Percentiles rank a stretch among this genome's conserved stretches.
phyloP scores from a whole-genome alignment of 2,329 filamentous ascomycete genomes.

The Helminthosporium solani region DNA sequence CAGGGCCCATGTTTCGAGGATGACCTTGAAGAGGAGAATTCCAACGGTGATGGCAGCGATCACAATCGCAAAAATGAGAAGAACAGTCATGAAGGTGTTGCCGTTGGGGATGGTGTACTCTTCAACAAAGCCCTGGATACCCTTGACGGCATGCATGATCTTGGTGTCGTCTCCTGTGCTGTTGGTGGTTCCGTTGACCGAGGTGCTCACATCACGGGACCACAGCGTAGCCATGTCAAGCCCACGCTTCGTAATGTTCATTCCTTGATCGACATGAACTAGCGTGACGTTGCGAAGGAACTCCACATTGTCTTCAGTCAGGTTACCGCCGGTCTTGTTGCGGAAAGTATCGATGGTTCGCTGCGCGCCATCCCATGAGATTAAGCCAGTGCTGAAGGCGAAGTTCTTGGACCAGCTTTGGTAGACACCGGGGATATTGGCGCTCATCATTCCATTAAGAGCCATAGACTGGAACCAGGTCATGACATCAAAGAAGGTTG shows the following conservation, averaged over 20 bases:
- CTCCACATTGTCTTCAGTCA: constrained; percentile 74
- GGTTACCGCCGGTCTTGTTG: constrained; percentile 76
- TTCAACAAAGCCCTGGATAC: constrained; percentile 81
- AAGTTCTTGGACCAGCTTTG: constrained; percentile 91
- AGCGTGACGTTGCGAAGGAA: constrained; percentile 75
- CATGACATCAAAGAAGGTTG: constrained; percentile 81
- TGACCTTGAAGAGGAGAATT: constrained; percentile 85
- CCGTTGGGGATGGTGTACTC: constrained; percentile 80
- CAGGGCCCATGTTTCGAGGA: constrained; percentile 89
- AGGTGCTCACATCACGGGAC: constrained; percentile 51
- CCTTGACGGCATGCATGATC: constrained; percentile 61
- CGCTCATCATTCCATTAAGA: constrained; percentile 94
- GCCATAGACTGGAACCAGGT: constrained; percentile 93
- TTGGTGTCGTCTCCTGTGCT: constrained; percentile 42
- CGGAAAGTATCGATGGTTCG: constrained; percentile 82
- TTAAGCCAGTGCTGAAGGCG: constrained; percentile 80
- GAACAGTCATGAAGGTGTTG: constrained; percentile 94
- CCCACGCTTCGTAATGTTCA: constrained; percentile 58
- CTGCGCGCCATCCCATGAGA: constrained; percentile 82
- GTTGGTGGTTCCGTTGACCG: constrained; percentile 43
- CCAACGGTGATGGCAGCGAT: constrained; percentile 80
- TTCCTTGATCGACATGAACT: constrained; percentile 64
- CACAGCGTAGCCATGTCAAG: constrained; percentile 50
- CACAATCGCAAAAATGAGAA: constrained; percentile 84
- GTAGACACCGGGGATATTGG: constrained; percentile 84